Conservation (phyloP, 1,284 basidiomycete genomes). For the Boletus semigastroideus region DNA sequence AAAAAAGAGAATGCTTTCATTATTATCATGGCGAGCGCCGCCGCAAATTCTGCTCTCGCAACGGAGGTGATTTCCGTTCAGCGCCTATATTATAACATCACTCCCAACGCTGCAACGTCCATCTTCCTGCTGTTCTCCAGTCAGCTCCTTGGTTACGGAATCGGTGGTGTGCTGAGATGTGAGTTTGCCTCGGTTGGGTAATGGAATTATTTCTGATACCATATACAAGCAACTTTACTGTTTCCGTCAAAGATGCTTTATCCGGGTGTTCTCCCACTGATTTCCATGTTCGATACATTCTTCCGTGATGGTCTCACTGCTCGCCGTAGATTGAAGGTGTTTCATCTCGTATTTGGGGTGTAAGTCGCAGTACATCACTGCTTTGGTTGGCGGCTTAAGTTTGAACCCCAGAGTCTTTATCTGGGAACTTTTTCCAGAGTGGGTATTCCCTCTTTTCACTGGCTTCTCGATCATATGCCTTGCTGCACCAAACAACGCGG, state of each 20-base stretch:
- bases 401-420: conserved; percentile 43
- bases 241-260: conserved; percentile 56
- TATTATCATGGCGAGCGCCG: conserved; percentile 66
- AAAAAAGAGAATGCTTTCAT: conserved; percentile 61
- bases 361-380: conserved; percentile 12
- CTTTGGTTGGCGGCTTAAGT: background rate
- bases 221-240: too few relatives aligned
- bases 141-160: conserved; percentile 60
- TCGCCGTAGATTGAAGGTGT: conserved; percentile 31
- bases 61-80: conserved; percentile 68
- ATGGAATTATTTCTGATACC: conserved; percentile 9
- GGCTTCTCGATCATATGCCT: conserved; percentile 59
- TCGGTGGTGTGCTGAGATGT: conserved; percentile 58
- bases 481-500: conserved; percentile 47
- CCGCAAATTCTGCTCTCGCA: conserved; percentile 61
- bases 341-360: conserved; percentile 43
- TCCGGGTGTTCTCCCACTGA: conserved; percentile 51
- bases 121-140: conserved; percentile 59
- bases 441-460: conserved; percentile 49
- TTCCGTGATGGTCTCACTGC: conserved; percentile 49
- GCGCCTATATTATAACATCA: conserved; percentile 48
- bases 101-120: conserved; percentile 50
- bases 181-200: conserved; percentile 21
- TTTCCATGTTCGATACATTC: conserved; percentile 56
- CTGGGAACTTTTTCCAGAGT: conserved; percentile 54